Evolutionary conservation across 805 yeast genomes (phyloP), one percentile per base, ranked within the genome.

Genomic region (Cephaloascus albidus): DNA sequence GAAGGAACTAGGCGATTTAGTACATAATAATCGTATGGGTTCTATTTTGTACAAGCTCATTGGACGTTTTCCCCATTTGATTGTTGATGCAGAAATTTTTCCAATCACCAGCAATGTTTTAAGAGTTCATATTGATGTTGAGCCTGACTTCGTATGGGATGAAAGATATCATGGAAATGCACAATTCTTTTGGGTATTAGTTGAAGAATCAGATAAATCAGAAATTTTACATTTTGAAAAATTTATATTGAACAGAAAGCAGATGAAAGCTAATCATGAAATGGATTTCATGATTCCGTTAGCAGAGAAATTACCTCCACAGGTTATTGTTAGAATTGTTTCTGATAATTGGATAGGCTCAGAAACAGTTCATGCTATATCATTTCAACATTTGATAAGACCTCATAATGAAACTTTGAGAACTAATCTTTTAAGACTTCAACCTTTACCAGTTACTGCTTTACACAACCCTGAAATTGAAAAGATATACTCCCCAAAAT

Each of bases 211-310:
- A 3, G 86, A 82, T 40, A 73, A 75, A 38, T 74, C 85, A 0
- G 72, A 72, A 42, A 76, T 93, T 27, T 58, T 89, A 12, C 96
- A 93, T 53, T 81, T 79, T 42, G 96, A 93, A 45, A 85, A 80
- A 54, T 73, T 88, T 45, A 74, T 88, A 18, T 55, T 93, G 37
- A 76, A 75, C 44, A 75, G 69, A 44, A 74, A 69, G 36, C 80
- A 76, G 44, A 53, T 78, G 53, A 63, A 62, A 4, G 60, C 64
- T 14, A 57, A 63, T 1, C 94, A 85, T 55, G 85, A 78, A 49
- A 65, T 89, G 66, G 96, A 90, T 50, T 87, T 90, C 51, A 87
- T 94, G 81, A 84, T 93, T 34, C 98, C 98, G 0, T 60, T 89
- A 39, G 66, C 83, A 3, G 95, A 86, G 50, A 96, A 96, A 2